Evolutionary conservation across 2,329 filamentous ascomycete genomes (phyloP).

Genomic region (Pezicula rhizophila): DNA sequence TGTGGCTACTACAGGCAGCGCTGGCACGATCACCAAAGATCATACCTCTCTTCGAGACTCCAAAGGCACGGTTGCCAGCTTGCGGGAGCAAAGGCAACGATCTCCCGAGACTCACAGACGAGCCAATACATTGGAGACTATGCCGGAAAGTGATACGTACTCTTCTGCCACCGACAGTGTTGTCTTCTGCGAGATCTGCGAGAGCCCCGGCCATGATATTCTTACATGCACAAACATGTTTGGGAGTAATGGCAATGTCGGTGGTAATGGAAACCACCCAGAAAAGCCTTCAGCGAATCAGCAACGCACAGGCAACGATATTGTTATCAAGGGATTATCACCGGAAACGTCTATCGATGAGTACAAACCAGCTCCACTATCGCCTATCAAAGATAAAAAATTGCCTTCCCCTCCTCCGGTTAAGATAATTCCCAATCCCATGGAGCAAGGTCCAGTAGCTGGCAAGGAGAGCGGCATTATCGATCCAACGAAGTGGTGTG

Average conservation of each 20-base stretch:
- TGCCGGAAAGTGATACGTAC: constrained; percentile 64
- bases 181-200: constrained; percentile 77
- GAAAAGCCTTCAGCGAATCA: constrained; percentile 8
- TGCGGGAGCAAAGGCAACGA: constrained; percentile 40
- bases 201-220: constrained; percentile 87
- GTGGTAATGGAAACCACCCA: constrained; percentile 1
- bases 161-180: constrained; percentile 61
- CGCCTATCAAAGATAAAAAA: constrained; percentile 41
- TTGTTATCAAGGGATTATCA: constrained; percentile 33
- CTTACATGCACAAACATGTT: constrained; percentile 92
- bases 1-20: constrained; percentile 42
- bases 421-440: constrained; percentile 51
- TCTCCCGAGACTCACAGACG: constrained; percentile 42
- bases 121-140: constrained; percentile 55
- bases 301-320: constrained; percentile 30
- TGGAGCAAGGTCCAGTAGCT: constrained; percentile 63
- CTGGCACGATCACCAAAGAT: constrained; percentile 33
- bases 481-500: constrained; percentile 91
- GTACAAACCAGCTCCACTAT: constrained; percentile 48
- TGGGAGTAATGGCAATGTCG: constrained; percentile 16
- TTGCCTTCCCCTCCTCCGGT: constrained; percentile 33
- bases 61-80: constrained; percentile 56
- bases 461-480: constrained; percentile 73
- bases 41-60: constrained; percentile 60
- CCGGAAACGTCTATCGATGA: constrained; percentile 33